Evolutionary conservation across 495 filamentous ascomycete genomes (phyloP).

Genomic region (Penicillium coffeae): DNA sequence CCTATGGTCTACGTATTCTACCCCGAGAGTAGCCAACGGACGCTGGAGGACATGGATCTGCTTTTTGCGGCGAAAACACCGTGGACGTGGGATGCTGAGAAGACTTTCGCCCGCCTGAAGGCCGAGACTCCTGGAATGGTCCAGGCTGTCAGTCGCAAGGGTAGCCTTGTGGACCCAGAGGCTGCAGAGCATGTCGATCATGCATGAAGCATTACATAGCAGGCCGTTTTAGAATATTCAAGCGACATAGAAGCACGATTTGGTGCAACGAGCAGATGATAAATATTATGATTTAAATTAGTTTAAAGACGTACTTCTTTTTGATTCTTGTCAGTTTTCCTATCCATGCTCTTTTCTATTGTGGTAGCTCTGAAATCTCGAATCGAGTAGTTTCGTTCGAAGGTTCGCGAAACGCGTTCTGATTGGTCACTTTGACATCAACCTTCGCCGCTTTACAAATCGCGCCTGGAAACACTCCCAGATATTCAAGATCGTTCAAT

Average conservation of each 20-base stretch:
- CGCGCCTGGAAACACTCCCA: neutral
- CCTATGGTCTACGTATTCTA: constrained; percentile 68
- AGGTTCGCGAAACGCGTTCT: constrained; percentile 4
- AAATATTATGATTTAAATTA: too few relatives aligned
- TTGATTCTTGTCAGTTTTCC: too few relatives aligned
- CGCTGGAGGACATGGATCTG: constrained; percentile 66
- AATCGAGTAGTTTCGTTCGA: too few relatives aligned
- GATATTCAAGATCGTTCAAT: neutral
- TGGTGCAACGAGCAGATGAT: too few relatives aligned
- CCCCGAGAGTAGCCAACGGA: constrained; percentile 64
- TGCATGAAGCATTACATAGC: too few relatives aligned
- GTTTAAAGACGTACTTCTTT: too few relatives aligned
- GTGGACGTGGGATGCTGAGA: constrained; percentile 64
- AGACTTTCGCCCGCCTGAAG: constrained; percentile 50
- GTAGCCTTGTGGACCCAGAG: constrained; percentile 47
- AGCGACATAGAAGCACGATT: too few relatives aligned
- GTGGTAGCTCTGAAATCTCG: too few relatives aligned
- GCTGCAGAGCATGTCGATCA: constrained; percentile 27
- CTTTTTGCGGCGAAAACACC: constrained; percentile 57
- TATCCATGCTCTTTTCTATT: too few relatives aligned
- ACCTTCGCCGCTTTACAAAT: constrained; percentile 3
- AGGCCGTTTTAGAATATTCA: too few relatives aligned
- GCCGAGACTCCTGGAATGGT: constrained; percentile 50
- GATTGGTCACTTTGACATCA: constrained; percentile 33
- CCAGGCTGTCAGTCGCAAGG: constrained; percentile 40